Base-by-base conservation (phyloP, 768 basidiomycete species). In the Amanita rimosa region DNA sequence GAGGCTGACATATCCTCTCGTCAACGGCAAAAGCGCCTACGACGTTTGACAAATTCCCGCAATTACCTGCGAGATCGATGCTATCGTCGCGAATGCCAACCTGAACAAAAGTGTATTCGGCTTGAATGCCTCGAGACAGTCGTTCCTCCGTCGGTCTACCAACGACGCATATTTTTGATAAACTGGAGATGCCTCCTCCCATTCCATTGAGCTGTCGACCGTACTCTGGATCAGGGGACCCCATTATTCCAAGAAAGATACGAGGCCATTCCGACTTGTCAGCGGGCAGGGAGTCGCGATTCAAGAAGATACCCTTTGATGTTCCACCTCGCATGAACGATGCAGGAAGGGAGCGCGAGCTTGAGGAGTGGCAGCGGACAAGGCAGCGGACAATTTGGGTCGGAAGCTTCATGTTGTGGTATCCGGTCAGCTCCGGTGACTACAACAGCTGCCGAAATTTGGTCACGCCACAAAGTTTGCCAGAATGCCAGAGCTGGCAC, bases 201-300 rank as follows among this genome's bases (percentile, higher is more conserved):
- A 88, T 85, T 9, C 86, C 86, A 54, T 90, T 80, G 11, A 88
- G 68, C 62, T 90, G 86, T 13, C 83, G 67, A 1, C 75, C 76
- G 54, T 84, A 65, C 48, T 73, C 66, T 2, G 78, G 70, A 57
- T 90, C 86, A 0, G 86, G 86, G 3, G 84, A 86, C n/a, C 85
- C 86, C 84, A 88, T 87, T 11, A 85, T 73, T 0, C 80, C 75
- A 7, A 81, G 71, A 54, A 87, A 82, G 42, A 85, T 77, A 27
- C 66, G 64, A 13, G 66, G 61, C 84, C 83, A 86, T 59, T 74
- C 62, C 0, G 67, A 55, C 11, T 58, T 66, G 48, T 76, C 67
- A 16, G 55, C 49, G 11, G 84, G 83, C 4, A 89, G 74, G 50
- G 73, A 58, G 3, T 63, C 60, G 6, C 68, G 70, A 45, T 76